Conservation (phyloP, 139 green algal species). For the Zygnema circumcarinatum region DNA sequence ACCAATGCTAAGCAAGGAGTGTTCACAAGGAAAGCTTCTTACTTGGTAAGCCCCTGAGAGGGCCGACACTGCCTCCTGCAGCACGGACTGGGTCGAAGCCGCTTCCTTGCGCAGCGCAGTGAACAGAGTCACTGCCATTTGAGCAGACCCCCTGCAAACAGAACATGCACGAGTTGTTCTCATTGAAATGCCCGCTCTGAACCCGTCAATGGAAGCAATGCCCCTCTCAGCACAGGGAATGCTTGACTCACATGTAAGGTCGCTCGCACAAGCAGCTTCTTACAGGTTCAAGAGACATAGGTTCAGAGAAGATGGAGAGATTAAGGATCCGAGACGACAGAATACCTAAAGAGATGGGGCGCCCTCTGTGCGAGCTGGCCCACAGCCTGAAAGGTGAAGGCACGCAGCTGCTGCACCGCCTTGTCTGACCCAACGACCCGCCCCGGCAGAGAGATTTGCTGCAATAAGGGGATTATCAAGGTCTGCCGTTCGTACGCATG, state of each 20-base stretch:
- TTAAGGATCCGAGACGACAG: too few relatives aligned
- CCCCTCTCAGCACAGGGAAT: too few relatives aligned
- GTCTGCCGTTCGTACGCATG: too few relatives aligned
- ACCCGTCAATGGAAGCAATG: too few relatives aligned
- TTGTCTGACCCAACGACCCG: conserved; percentile 55
- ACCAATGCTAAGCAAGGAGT: too few relatives aligned
- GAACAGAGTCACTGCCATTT: conserved; percentile 65
- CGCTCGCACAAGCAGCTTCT: neutral
- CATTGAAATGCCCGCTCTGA: too few relatives aligned
- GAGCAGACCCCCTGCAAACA: conserved; percentile 64
- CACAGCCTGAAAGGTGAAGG: conserved; percentile 83
- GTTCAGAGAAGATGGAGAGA: neutral
- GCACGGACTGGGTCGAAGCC: conserved; percentile 69
- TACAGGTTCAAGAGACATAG: neutral
- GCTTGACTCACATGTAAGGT: neutral
- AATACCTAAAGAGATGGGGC: conserved; percentile 63
- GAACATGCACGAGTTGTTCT: too few relatives aligned
- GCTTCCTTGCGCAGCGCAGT: conserved; percentile 71
- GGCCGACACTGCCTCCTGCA: conserved; percentile 74
- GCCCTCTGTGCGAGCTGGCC: conserved; percentile 73
- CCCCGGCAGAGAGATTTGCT: neutral
- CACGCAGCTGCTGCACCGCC: conserved; percentile 66
- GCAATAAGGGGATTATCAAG: too few relatives aligned
- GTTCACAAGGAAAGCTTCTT: neutral
- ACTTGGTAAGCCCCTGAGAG: conserved; percentile 64